Percentiles rank a stretch among this genome's conserved stretches.
These are phyloP conservation scores for Ceratocystis variospora DNA, from an alignment of 2,329 filamentous ascomycete species.

Conservation along the genomic window DNA sequence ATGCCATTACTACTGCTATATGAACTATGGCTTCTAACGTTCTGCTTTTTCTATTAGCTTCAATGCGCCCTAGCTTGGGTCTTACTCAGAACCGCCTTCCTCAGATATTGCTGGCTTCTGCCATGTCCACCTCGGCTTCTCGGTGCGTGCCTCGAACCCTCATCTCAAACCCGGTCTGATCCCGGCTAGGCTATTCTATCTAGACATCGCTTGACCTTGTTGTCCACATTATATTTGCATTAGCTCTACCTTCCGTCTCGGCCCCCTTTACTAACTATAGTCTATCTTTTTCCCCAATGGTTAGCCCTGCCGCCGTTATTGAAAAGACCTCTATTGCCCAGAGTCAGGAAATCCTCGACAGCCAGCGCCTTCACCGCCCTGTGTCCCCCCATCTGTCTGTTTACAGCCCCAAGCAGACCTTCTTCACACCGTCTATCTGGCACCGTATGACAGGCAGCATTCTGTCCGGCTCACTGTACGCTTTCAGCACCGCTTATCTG, in stretches of 20 bases:
- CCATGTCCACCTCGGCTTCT: constrained; percentile 32
- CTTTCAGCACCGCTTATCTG: constrained; percentile 70
- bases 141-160: constrained; percentile 29
- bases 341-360: constrained; percentile 53
- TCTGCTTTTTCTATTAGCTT: not conserved
- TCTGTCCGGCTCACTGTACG: constrained; percentile 62
- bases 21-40: constrained; percentile 5
- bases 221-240: not conserved
- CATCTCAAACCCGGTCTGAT: not conserved
- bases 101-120: constrained; percentile 32
- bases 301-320: constrained; percentile 39
- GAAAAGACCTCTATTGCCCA: constrained; percentile 42
- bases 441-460: constrained; percentile 72
- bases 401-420: constrained; percentile 80
- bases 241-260: not conserved
- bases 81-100: constrained; percentile 30
- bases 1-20: not conserved
- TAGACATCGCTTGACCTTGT: not conserved
- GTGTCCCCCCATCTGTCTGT: constrained; percentile 73
- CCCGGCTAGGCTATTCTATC: not conserved
- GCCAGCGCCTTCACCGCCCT: constrained; percentile 69
- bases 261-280: constrained; percentile 10
- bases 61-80: constrained; percentile 17
- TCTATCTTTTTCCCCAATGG: constrained; percentile 22
- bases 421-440: constrained; percentile 56